Evolutionary conservation across 768 basidiomycete species (phyloP).

Genomic region (Termitomyces sp.): DNA sequence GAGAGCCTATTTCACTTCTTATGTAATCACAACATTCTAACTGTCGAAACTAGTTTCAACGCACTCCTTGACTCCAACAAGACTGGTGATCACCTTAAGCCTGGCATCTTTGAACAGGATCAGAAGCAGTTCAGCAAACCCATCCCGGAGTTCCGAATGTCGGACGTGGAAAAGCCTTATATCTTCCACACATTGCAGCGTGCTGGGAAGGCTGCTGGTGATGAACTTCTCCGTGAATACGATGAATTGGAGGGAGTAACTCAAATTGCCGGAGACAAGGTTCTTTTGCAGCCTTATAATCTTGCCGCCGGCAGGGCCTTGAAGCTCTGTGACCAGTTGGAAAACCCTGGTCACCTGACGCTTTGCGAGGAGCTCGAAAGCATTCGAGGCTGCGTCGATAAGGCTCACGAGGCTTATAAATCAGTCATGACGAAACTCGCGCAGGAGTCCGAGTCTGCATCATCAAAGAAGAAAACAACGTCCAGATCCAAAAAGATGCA

Average conservation of each 20-base stretch:
- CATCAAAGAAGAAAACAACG: slow-evolving; percentile 14
- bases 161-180: slow-evolving; percentile 13
- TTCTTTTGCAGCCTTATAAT: slow-evolving; percentile 39
- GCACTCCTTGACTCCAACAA: slow-evolving; percentile 68
- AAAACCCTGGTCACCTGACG: not conserved
- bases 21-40: not conserved
- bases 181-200: slow-evolving; percentile 42
- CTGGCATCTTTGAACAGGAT: slow-evolving; percentile 39
- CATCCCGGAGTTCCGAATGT: slow-evolving; percentile 5
- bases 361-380: slow-evolving; percentile 33
- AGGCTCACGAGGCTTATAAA: slow-evolving; percentile 17
- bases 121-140: slow-evolving; percentile 27
- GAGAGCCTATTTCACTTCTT: slow-evolving; percentile 16
- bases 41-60: slow-evolving; percentile 49
- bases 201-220: slow-evolving; percentile 36
- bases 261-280: slow-evolving; percentile 18
- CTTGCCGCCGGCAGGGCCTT: slow-evolving; percentile 19
- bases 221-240: slow-evolving; percentile 35
- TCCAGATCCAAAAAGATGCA: slow-evolving; percentile 14
- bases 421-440: slow-evolving; percentile 4
- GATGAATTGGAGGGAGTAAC: slow-evolving; percentile 14
- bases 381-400: slow-evolving; percentile 39
- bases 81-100: slow-evolving; percentile 55
- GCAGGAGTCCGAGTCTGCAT: not conserved
- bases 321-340: slow-evolving; percentile 3